A percentile compares a stretch with the other conserved stretches of the same genome.
Conservation (phyloP, 352 stramenopile species). For the Pythium aphanidermatum region DNA sequence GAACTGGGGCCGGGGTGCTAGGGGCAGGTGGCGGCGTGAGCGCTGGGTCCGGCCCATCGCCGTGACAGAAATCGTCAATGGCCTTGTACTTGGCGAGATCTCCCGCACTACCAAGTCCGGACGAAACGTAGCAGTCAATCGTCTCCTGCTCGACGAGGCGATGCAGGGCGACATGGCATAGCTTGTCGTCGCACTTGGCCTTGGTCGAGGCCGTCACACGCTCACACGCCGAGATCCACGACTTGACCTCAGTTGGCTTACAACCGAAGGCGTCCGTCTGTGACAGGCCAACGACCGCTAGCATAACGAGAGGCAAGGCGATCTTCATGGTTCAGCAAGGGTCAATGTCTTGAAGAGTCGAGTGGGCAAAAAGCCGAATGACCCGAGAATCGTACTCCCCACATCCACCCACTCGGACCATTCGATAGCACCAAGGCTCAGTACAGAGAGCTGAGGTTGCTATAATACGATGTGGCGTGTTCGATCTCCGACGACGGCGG, state of each 20-base stretch:
- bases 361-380: too few relatives aligned
- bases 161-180: slow-evolving; percentile 34
- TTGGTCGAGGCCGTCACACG: slow-evolving; percentile 24
- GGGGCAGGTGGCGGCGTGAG: neutral
- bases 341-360: too few relatives aligned
- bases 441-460: too few relatives aligned
- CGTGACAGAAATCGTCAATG: slow-evolving; percentile 42
- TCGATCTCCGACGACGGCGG: too few relatives aligned
- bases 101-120: slow-evolving; percentile 22
- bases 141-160: slow-evolving; percentile 33
- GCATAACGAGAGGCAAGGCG: neutral
- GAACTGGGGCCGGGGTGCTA: slow-evolving; percentile 23
- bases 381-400: too few relatives aligned
- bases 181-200: slow-evolving; percentile 28
- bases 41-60: slow-evolving; percentile 29
- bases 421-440: too few relatives aligned
- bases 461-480: too few relatives aligned
- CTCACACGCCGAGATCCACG: slow-evolving; percentile 31
- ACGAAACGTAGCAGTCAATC: slow-evolving; percentile 31
- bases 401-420: too few relatives aligned
- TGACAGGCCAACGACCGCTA: neutral
- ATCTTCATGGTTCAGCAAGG: slow-evolving; percentile 30
- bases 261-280: slow-evolving; percentile 9
- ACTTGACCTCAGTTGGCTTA: slow-evolving; percentile 13
- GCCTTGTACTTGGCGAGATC: slow-evolving; percentile 34